Evolutionary conservation across 1,284 basidiomycete species (phyloP).

Genomic region (Mycocalia duriaeana): DNA sequence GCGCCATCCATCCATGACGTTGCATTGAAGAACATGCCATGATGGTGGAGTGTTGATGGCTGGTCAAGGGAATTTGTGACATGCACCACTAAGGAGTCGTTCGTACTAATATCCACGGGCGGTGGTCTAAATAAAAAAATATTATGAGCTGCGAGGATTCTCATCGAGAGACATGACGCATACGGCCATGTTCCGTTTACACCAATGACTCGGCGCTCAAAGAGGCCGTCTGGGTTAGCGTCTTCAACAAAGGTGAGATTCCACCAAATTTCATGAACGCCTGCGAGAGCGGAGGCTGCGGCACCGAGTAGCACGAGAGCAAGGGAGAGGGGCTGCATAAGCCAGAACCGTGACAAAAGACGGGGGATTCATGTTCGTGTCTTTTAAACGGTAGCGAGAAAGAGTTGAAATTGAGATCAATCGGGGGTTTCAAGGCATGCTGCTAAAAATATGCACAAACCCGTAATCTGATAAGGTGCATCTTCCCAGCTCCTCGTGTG

Average conservation of each 20-base stretch:
- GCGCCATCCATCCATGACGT: conserved; percentile 89
- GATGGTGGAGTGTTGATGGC: conserved; percentile 71
- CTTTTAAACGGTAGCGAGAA: too few relatives aligned
- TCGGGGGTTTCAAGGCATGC: too few relatives aligned
- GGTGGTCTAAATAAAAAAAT: conserved; percentile 56
- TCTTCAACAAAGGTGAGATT: conserved; percentile 70
- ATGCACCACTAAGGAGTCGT: conserved; percentile 75
- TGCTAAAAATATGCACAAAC: too few relatives aligned
- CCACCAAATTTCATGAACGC: conserved; percentile 73
- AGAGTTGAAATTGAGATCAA: too few relatives aligned
- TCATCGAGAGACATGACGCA: conserved; percentile 28
- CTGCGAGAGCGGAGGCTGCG: conserved; percentile 65
- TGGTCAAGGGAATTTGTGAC: conserved; percentile 66
- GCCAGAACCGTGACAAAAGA: too few relatives aligned
- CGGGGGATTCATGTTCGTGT: too few relatives aligned
- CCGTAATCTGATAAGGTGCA: too few relatives aligned
- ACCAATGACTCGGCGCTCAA: conserved; percentile 73
- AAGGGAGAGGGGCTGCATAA: background rate
- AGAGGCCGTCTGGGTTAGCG: conserved; percentile 72
- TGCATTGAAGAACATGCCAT: conserved; percentile 91
- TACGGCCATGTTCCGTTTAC: conserved; percentile 91
- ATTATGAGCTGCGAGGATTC: background rate
- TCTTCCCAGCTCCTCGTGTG: too few relatives aligned
- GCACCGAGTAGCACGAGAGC: conserved; percentile 39
- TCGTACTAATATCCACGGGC: conserved; percentile 65